Base-by-base conservation (phyloP, 192 early-diverging fungal species). In the Spizellomyces sp. region DNA sequence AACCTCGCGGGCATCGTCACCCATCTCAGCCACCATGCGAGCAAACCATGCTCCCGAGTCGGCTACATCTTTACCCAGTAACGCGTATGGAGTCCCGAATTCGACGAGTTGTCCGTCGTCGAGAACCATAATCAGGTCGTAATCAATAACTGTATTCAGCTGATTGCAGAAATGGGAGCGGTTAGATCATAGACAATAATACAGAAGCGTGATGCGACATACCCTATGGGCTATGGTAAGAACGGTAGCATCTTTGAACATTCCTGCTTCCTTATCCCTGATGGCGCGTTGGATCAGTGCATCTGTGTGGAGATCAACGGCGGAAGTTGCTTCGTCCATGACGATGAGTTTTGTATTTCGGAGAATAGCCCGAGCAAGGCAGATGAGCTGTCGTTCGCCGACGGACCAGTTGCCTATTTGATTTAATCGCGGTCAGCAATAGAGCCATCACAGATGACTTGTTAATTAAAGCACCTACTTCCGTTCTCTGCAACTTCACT, bases 331-430 rank as follows among this genome's bases (percentile, higher is more conserved):
- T 67, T 86, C 84, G 65, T 86, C 84, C 67, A 83, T 36, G 22
- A 86, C 79, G 8, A 86, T 64, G 14, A 86, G n/a, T 15, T 47
- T 69, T 17, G 76, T 74, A 41, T 80, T 62, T 7, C 84, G 73
- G 19, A 94, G 70, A 61, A 94, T 79, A 19, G 92, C 90, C 19
- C 92, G 83, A 6, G 90, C 88, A 62, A 93, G 82, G 70, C 91
- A 93, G 43, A 93, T 70, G 15, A 96, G 77, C 76, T 96, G 95
- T 8, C 90, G 81, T 73, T 96, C 91, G 22, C 95, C 94, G 57
- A 91, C 84, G 19, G 83, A 87, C 67, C 85, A 90, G 75, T 94
- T 36, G 27, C 27, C 27, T 36, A 36, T 36, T 36, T 36, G 0
- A 36, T 21, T 47, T 73, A 70, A 41, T 80, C 56, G 6, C 84